Evolutionary conservation across 108 stramenopile species (phyloP).

Genomic region (Skeletonema costatum): DNA sequence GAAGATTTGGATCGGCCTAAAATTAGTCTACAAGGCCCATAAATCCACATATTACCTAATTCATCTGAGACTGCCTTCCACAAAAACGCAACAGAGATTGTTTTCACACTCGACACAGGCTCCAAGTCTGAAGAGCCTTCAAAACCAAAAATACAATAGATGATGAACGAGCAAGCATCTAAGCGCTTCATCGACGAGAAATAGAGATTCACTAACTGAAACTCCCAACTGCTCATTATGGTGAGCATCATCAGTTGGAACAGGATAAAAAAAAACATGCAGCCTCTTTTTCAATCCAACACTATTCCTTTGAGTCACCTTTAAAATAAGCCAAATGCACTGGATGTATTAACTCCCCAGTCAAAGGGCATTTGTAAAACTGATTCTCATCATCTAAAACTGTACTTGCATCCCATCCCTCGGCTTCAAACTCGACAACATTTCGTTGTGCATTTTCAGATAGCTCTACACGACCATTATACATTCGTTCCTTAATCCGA

Average conservation of each 20-base stretch:
- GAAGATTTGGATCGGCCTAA: no score
- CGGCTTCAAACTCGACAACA: constrained; percentile 61
- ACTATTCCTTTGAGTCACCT: constrained; percentile 9
- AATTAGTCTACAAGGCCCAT: not conserved
- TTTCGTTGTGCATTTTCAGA: constrained; percentile 71
- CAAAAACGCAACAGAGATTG: not conserved
- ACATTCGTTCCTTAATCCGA: constrained; percentile 72
- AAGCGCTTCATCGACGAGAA: no score
- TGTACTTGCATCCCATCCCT: constrained; percentile 59
- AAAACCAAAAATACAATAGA: not conserved
- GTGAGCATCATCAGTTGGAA: not conserved
- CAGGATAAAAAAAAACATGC: not conserved
- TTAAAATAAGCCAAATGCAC: constrained; percentile 52
- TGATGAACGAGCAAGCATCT: no score
- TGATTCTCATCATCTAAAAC: constrained; percentile 79
- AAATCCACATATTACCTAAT: not conserved
- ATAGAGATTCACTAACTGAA: no score
- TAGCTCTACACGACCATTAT: constrained; percentile 73
- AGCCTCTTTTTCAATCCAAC: not conserved
- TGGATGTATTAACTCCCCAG: constrained; percentile 58
- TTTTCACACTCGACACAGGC: not conserved
- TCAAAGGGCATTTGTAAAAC: constrained; percentile 27
- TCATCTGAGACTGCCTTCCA: not conserved
- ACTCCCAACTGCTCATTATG: not conserved
- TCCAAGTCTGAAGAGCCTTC: not conserved